Percentiles rank a stretch among this genome's conserved stretches.
Evolutionary conservation across 1,284 basidiomycete species (phyloP).

Genomic region (Trichosporon inkin): DNA sequence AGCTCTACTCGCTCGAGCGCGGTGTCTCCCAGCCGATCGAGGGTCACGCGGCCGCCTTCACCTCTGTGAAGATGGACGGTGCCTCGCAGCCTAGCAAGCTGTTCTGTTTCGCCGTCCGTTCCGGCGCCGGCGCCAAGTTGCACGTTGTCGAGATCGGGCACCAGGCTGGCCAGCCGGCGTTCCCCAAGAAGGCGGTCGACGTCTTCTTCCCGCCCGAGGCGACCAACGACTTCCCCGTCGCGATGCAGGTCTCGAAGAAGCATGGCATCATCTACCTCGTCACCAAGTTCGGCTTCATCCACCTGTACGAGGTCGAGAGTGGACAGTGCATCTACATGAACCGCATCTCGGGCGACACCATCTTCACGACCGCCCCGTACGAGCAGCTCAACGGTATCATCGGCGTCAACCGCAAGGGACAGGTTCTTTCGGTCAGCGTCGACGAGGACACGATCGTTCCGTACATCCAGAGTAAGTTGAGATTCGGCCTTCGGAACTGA

Average conservation of each 20-base stretch:
- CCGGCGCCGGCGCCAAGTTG: constrained; percentile 95
- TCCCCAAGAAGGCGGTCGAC: constrained; percentile 96
- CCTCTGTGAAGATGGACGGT: constrained; percentile 84
- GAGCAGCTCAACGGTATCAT: constrained; percentile 93
- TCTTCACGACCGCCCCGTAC: constrained; percentile 97
- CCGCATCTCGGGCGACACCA: constrained; percentile 98
- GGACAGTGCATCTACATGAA: constrained; percentile 99
- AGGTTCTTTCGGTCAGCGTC: constrained; percentile 93
- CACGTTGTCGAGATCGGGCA: constrained; percentile 99
- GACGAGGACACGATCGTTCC: constrained; percentile 96
- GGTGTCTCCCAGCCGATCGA: constrained; percentile 99
- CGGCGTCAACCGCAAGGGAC: constrained; percentile 99
- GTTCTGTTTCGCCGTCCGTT: constrained; percentile 93
- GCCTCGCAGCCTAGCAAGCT: constrained; percentile 79
- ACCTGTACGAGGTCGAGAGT: constrained; percentile 97
- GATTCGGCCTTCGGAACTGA: constrained; percentile 15
- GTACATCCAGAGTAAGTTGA: constrained; percentile 66
- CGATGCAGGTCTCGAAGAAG: constrained; percentile 97
- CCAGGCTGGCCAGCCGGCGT: constrained; percentile 87
- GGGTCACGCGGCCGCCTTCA: constrained; percentile 96
- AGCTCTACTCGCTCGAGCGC: constrained; percentile 71
- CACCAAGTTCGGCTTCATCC: constrained; percentile 99
- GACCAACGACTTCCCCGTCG: constrained; percentile 98
- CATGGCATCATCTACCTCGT: constrained; percentile 97
- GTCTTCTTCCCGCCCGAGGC: constrained; percentile 99